These are phyloP conservation scores for Paramarasmius palmivorus DNA, from an alignment of 1,284 basidiomycete genomes.

Conservation along the genomic window DNA sequence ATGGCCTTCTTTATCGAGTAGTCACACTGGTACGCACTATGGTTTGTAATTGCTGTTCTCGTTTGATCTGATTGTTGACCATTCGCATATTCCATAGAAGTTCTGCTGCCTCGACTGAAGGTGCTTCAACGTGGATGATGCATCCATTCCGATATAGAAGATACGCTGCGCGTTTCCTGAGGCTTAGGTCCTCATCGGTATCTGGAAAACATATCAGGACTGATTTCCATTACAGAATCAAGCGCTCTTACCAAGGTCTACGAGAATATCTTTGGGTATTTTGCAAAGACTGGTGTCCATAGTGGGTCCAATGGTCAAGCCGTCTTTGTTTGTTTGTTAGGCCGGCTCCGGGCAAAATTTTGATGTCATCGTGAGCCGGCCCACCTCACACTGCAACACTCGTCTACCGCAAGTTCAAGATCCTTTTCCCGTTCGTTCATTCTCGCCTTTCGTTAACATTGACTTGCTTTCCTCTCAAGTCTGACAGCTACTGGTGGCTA, in stretches of 20 bases:
- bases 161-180: constrained; percentile 14
- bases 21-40: no score
- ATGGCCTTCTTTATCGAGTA: no score
- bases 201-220: background rate
- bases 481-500: no score
- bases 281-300: constrained; percentile 7
- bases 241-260: background rate
- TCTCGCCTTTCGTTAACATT: no score
- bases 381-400: no score
- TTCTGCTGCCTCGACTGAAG: constrained; percentile 20
- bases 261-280: constrained; percentile 1
- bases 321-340: no score
- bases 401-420: no score
- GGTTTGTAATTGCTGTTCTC: constrained; percentile 9
- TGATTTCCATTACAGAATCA: background rate
- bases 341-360: no score
- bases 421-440: no score
- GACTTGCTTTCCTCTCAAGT: no score
- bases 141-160: constrained; percentile 32
- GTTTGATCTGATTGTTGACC: constrained; percentile 6
- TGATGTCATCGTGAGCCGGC: no score
- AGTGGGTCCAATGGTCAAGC: constrained; percentile 8
- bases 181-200: background rate
- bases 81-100: constrained; percentile 14
- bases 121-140: constrained; percentile 41